Base-by-base conservation (phyloP, 106 monocot genomes). In the Amphibolis antarctica region DNA sequence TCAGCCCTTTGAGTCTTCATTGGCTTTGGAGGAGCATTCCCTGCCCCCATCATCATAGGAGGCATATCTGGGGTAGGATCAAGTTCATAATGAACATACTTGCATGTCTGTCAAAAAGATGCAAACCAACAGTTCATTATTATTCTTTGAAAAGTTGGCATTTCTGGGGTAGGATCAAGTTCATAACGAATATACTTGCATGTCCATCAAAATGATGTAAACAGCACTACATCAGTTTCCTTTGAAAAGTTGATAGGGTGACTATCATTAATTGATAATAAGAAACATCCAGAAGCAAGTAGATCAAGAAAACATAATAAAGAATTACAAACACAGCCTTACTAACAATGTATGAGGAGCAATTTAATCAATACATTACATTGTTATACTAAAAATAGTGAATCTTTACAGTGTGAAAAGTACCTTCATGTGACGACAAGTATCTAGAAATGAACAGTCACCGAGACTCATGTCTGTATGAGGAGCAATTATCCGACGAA, bases 131-230 rank as follows among this genome's bases (percentile, higher is more conserved):
- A n/a, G n/a, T n/a, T n/a, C n/a, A n/a, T n/a, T n/a, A n/a, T n/a
- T n/a, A n/a, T n/a, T n/a, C n/a, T n/a, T n/a, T n/a, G n/a, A n/a
- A n/a, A n/a, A n/a, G n/a, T n/a, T n/a, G 84, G 67, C 28, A 91
- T 72, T 76, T 99, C 98, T 15, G 78, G 80, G 17, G 85, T 85
- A 64, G 80, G 98, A 56, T 91, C 98, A 78, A 88, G 88, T 64
- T 99, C 91, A 69, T 99, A 99, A 68, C 91, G 98, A 53, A 98
- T 91, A 75, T 98, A 98, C 50, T 98, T 98, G 79, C 98, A 98
- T 18, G 98, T 98, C 98, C 91, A 83, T 26, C n/a, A 12, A 13
- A 9, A 56, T 22, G 26, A 28, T 42, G 61, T 3, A 12, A 26
- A 71, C 18, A 63, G 14, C 20, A n/a, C n/a, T n/a, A n/a, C n/a